These are phyloP conservation scores for Isatis lusitanica DNA, from an alignment of 441 rosid species.

Conservation along the genomic window DNA sequence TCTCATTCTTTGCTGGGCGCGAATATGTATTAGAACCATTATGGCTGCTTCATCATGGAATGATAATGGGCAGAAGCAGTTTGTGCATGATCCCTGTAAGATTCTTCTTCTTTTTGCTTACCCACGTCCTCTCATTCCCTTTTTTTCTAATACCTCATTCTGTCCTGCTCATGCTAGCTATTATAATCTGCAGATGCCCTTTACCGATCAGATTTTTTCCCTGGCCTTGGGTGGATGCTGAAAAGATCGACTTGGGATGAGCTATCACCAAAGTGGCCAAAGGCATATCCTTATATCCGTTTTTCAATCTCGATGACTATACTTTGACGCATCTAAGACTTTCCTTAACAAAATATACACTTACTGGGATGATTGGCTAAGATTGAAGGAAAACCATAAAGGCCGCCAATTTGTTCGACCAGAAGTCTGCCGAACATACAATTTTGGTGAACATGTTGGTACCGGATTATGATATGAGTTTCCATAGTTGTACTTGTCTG, in stretches of 20 bases:
- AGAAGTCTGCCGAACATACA: constrained; percentile 97
- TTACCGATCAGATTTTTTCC: constrained; percentile 94
- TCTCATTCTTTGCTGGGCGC: constrained; percentile 22
- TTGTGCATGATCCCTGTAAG: constrained; percentile 93
- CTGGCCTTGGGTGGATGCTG: constrained; percentile 99
- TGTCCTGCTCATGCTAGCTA: constrained; percentile 30
- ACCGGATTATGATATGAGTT: constrained; percentile 20
- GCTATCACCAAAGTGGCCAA: constrained; percentile 98
- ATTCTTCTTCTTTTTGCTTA: constrained; percentile 26
- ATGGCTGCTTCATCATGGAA: constrained; percentile 99
- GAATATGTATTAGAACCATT: constrained; percentile 63
- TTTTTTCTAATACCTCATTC: constrained; percentile 24
- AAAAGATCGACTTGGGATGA: constrained; percentile 84
- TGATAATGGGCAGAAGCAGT: constrained; percentile 98
- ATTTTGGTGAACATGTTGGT: constrained; percentile 96
- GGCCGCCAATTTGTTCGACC: constrained; percentile 93
- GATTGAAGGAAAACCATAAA: constrained; percentile 82
- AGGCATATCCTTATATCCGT: constrained; percentile 85
- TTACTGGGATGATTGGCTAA: constrained; percentile 99
- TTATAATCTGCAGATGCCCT: constrained; percentile 64
- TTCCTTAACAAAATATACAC: constrained; percentile 75
- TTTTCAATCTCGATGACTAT: constrained; percentile 21
- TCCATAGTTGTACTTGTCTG: constrained; percentile 14
- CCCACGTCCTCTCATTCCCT: constrained; percentile 20
- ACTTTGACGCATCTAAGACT: constrained; percentile 25